These are phyloP conservation scores for Auricularia heimuer DNA, from an alignment of 768 basidiomycete species.

Conservation along the genomic window DNA sequence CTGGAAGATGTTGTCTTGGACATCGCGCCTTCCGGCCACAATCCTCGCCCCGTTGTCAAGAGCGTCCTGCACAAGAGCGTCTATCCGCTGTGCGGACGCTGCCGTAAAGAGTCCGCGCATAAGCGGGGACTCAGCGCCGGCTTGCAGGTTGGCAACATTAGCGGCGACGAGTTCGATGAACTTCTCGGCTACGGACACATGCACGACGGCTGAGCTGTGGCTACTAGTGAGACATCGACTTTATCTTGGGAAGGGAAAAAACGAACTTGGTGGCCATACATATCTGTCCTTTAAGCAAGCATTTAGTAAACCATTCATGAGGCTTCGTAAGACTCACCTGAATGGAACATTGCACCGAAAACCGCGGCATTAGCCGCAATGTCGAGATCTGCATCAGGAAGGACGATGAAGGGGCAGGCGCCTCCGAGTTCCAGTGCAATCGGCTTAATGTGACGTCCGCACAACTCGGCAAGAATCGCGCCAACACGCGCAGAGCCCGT, in stretches of 20 bases:
- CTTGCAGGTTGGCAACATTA: conserved; percentile 2
- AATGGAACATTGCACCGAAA: background rate
- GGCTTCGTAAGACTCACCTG: background rate
- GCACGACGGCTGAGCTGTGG: background rate
- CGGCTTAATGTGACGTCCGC: conserved; percentile 29
- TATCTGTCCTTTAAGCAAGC: background rate
- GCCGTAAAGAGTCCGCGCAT: conserved; percentile 14
- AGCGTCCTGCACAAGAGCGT: conserved; percentile 12
- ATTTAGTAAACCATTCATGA: background rate
- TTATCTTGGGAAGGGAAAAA: background rate
- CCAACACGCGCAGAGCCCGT: conserved; percentile 22
- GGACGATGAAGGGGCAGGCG: background rate
- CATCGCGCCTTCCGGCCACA: background rate
- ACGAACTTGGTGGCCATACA: background rate
- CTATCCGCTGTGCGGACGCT: conserved; percentile 10
- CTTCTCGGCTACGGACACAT: conserved; percentile 17
- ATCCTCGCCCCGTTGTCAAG: conserved; percentile 7
- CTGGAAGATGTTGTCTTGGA: background rate
- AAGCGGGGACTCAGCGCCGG: background rate
- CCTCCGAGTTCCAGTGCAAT: conserved; percentile 4
- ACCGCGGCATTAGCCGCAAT: background rate
- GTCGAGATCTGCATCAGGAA: background rate
- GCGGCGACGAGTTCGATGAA: conserved; percentile 9
- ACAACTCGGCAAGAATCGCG: conserved; percentile 20
- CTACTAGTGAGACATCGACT: background rate